These are phyloP conservation scores for Trametes punicea DNA, from an alignment of 768 basidiomycete species.

Conservation along the genomic window DNA sequence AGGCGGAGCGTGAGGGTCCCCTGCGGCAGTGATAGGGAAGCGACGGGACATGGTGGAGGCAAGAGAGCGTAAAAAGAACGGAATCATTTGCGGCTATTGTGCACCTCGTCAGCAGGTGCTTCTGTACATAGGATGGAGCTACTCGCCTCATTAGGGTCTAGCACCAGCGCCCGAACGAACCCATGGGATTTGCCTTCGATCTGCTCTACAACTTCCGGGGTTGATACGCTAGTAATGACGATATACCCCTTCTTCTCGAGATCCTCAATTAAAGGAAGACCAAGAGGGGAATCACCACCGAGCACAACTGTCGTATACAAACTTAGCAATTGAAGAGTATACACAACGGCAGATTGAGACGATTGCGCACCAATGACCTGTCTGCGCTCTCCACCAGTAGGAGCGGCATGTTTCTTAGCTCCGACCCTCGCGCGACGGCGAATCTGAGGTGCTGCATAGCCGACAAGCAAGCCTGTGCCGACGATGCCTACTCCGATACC, in stretches of 20 bases:
- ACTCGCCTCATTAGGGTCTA: constrained; percentile 74
- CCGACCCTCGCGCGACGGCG: constrained; percentile 22
- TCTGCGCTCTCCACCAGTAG: constrained; percentile 38
- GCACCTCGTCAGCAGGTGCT: not conserved
- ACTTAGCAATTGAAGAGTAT: not conserved
- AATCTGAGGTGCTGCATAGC: constrained; percentile 41
- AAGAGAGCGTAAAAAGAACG: constrained; percentile 77
- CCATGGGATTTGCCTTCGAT: constrained; percentile 69
- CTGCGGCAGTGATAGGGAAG: constrained; percentile 74
- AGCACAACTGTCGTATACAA: constrained; percentile 54
- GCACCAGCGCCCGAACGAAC: constrained; percentile 75
- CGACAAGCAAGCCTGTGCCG: constrained; percentile 58
- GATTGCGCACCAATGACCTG: constrained; percentile 46
- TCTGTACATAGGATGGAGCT: not conserved
- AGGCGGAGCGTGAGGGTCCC: constrained; percentile 76
- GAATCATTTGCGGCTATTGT: constrained; percentile 63
- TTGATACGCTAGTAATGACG: constrained; percentile 75
- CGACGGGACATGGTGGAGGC: constrained; percentile 75
- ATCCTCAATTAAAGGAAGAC: constrained; percentile 66
- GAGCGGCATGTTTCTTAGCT: constrained; percentile 23
- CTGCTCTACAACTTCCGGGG: constrained; percentile 57
- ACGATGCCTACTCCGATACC: constrained; percentile 54
- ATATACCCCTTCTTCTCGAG: constrained; percentile 80
- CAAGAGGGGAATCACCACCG: constrained; percentile 74
- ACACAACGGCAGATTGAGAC: not conserved